Conservation (phyloP, 208 protist species). For the Wallacemonas sp. region DNA sequence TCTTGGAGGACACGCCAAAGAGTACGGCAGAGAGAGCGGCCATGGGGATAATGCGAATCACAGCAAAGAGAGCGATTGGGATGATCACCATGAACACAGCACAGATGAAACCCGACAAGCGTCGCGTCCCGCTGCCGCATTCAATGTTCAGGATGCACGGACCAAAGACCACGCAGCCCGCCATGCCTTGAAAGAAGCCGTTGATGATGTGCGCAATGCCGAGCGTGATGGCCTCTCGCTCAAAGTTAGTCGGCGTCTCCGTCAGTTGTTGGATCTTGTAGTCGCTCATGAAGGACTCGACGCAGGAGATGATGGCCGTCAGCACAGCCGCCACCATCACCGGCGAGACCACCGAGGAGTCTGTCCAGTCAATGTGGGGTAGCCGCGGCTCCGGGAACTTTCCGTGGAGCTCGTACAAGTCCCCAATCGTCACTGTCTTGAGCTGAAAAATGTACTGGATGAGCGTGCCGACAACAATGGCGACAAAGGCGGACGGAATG, state of each 20-base stretch:
- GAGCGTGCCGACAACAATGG: conserved; percentile 49
- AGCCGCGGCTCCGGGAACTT: conserved; percentile 38
- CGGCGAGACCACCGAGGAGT: conserved; percentile 27
- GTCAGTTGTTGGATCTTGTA: conserved; percentile 60
- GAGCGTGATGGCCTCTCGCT: conserved; percentile 48
- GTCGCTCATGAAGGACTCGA: conserved; percentile 60
- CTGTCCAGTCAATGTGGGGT: conserved; percentile 38
- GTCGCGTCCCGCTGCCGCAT: conserved; percentile 46
- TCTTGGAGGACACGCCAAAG: conserved; percentile 57
- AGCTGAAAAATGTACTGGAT: conserved; percentile 63
- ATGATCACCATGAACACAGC: conserved; percentile 57
- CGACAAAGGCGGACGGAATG: conserved; percentile 47
- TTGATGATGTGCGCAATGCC: conserved; percentile 55
- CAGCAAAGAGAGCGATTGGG: conserved; percentile 42
- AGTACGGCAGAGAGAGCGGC: conserved; percentile 46
- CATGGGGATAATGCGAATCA: conserved; percentile 59
- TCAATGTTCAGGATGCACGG: conserved; percentile 62
- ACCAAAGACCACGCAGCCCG: conserved; percentile 53
- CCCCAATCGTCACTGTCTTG: conserved; percentile 53
- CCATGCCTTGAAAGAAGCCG: conserved; percentile 59
- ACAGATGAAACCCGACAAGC: conserved; percentile 47
- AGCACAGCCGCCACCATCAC: conserved; percentile 50
- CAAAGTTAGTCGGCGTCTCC: conserved; percentile 57
- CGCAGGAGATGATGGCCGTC: conserved; percentile 43
- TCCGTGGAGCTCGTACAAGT: conserved; percentile 52